Percentiles rank a stretch among this genome's conserved stretches.
Evolutionary conservation across 148 eudicot genomes (phyloP).

Genomic region (Camellia japonica): DNA sequence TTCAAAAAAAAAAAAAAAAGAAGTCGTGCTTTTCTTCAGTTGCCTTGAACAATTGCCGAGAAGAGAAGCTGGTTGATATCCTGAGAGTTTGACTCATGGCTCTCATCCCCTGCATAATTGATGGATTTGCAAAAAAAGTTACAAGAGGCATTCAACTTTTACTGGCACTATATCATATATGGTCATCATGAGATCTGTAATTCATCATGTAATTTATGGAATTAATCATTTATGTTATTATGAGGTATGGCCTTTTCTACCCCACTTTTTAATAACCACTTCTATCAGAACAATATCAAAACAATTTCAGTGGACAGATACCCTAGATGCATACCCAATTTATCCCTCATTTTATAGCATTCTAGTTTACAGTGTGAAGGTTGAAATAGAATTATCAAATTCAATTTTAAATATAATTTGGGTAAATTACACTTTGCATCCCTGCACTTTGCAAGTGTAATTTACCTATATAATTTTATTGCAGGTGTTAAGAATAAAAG

Average conservation of each 20-base stretch:
- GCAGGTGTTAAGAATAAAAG: no score
- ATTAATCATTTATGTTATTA: background rate
- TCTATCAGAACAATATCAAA: constrained; percentile 1
- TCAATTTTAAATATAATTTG: background rate
- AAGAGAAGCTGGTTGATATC: constrained; percentile 70
- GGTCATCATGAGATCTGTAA: background rate
- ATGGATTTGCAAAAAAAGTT: background rate
- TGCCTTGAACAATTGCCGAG: constrained; percentile 59
- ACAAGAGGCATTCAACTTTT: background rate
- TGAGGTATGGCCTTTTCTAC: constrained; percentile 20
- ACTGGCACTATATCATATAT: background rate
- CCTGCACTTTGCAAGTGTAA: no score
- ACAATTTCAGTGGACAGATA: background rate
- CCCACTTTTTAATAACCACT: background rate
- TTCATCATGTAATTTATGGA: background rate
- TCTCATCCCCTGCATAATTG: constrained; percentile 37
- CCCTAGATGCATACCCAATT: background rate
- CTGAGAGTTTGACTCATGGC: constrained; percentile 40
- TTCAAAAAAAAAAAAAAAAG: background rate
- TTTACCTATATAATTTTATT: no score
- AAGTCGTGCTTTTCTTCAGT: constrained; percentile 17
- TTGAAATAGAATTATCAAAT: background rate
- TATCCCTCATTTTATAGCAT: background rate
- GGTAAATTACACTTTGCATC: no score
- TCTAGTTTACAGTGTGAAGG: background rate